Base-by-base conservation (phyloP, 148 eudicot genomes). In the Simmondsia chinensis region DNA sequence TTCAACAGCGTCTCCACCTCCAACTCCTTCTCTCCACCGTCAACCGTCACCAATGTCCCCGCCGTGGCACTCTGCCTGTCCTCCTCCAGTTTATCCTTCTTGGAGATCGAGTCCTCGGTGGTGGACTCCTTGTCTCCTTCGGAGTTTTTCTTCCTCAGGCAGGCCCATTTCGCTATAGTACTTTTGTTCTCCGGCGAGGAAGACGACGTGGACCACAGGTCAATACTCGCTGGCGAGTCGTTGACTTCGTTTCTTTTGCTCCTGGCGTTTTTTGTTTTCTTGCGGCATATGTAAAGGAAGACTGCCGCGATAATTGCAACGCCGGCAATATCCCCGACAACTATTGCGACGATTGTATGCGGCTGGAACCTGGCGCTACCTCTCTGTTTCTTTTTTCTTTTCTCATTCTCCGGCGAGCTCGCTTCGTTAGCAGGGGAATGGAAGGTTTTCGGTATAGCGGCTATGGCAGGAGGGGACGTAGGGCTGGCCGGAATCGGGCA, bases 1-100 rank as follows among this genome's bases (percentile, higher is more conserved):
- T 74, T 91, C 7, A 91, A 60, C 43, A 91, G 66, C 12, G 94
- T 79, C 64, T 91, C 97, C 8, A 82, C 17, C 49, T 91, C 97
- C 2, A 91, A 31, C 56, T 79, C 86, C 9, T 33, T 78, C 13
- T 72, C 96, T 0, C 96, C 83, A 24, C 89, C 88, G 27, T 91
- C 94, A 1, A 91, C 71, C 5, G 86, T 91, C 25, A 91, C 94
- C 0, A 91, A 36, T 9, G 66, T 61, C 20, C 87, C 97, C 7
- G 50, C 56, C 16, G 61, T 57, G 37, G 67, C 38, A 5, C 48
- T 48, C 7, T 36, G 51, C 1, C 38, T 39, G 2, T 23, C 28
- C 14, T 26, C 61, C 20, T 36, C 15, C 22, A 6, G 36, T 27
- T 6, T 21, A 16, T 16, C 16, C 16, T 17, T 33, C 25, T 21